A percentile compares a stretch with the other conserved stretches of the same genome.
Evolutionary conservation across 352 stramenopile species (phyloP).

Genomic region (Phytophthora aleatoria): DNA sequence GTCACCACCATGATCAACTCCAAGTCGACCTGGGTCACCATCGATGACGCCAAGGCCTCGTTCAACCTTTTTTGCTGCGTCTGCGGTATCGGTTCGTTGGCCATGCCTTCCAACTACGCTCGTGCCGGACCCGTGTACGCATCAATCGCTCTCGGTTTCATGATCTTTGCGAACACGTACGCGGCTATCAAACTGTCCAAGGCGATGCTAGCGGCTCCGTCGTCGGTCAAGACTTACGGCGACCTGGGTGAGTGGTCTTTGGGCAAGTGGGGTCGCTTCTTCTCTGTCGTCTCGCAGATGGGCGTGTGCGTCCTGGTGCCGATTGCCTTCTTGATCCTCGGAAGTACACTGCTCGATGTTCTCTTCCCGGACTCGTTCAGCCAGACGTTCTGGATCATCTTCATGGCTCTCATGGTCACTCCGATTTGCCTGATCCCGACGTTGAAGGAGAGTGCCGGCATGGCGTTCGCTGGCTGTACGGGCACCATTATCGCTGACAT

Average conservation of each 20-base stretch:
- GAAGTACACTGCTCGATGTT: conserved; percentile 23
- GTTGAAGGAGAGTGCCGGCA: conserved; percentile 22
- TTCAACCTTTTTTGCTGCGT: conserved; percentile 34
- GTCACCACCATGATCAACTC: conserved; percentile 11
- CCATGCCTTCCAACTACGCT: conserved; percentile 34
- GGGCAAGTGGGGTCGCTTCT: conserved; percentile 28
- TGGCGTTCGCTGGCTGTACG: conserved; percentile 22
- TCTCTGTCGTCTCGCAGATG: conserved; percentile 31
- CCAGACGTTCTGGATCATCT: conserved; percentile 35
- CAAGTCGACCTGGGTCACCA: conserved; percentile 27
- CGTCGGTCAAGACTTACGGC: conserved; percentile 29
- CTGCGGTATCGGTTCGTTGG: conserved; percentile 28
- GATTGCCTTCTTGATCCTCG: conserved; percentile 30
- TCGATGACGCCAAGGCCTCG: conserved; percentile 29
- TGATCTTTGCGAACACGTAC: conserved; percentile 34
- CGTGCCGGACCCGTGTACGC: conserved; percentile 23
- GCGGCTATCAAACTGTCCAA: conserved; percentile 30
- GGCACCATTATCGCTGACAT: conserved; percentile 30
- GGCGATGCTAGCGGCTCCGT: conserved; percentile 26
- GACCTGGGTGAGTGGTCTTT: conserved; percentile 27
- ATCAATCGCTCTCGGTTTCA: conserved; percentile 24
- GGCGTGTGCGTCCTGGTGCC: conserved; percentile 27
- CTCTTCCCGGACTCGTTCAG: conserved; percentile 30
- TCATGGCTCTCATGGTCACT: conserved; percentile 27
- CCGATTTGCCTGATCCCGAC: conserved; percentile 25